Evolutionary conservation across 108 stramenopile species (phyloP), one percentile per base, ranked within the genome.

Genomic region (Cyclotella sp.): DNA sequence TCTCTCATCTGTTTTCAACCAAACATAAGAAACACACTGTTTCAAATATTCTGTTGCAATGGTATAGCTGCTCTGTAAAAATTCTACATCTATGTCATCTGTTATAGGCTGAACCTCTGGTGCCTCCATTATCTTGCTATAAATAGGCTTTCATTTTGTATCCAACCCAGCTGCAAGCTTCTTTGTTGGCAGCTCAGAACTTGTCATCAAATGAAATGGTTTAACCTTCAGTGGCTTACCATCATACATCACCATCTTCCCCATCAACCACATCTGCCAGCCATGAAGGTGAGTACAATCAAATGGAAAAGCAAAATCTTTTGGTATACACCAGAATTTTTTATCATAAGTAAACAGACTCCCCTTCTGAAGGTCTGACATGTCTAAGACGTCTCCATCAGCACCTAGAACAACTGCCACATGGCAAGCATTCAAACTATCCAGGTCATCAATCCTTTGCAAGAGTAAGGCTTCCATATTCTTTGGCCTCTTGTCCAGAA

Each of bases 101-200:
- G 52, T 14, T 18, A 53, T 53, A 7, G 7, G 9, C 6, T 53
- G 7, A n/a, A 19, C 21, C 21, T 19, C 52, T 19, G 52, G 52
- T 53, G 52, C 52, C 52, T 53, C 52, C 52, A 53, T 53, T 19
- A 53, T 53, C 52, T 53, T 53, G n/a, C 52, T 53, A 19, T 18
- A 53, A 19, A 53, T 53, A 19, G 52, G 52, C 52, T 53, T 53
- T 19, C 52, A 53, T 53, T 53, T 53, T 19, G 15, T 53, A n/a
- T 53, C 52, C 7, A 53, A 19, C 52, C 21, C 52, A 19, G n/a
- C n/a, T n/a, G n/a, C n/a, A n/a, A n/a, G n/a, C n/a, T n/a, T n/a
- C n/a, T n/a, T n/a, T n/a, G n/a, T n/a, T n/a, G n/a, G n/a, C n/a
- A n/a, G n/a, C n/a, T n/a, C n/a, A n/a, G n/a, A n/a, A n/a, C n/a